phyloP scores from a whole-genome alignment of 495 filamentous ascomycete genomes.

The Annulohypoxylon moriforme region DNA sequence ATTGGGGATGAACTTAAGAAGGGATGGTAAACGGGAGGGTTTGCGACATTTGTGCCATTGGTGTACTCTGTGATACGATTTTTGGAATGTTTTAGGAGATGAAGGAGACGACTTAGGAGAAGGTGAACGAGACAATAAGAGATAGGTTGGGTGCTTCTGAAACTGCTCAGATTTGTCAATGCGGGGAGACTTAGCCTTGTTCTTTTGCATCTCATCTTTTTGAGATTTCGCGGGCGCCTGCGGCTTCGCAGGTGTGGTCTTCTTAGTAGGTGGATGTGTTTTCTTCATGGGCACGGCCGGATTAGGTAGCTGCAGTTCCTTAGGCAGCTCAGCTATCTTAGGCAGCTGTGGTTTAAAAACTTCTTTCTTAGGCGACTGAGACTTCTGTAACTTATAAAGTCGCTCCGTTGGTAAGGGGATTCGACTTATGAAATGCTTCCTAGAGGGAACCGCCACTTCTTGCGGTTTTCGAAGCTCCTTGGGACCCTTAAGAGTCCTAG shows the following conservation, averaged over 20 bases:
- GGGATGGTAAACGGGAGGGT: background rate
- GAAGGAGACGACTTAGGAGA: background rate
- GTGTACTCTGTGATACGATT: background rate
- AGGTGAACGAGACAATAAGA: background rate
- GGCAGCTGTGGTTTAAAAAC: background rate
- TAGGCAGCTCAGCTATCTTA: slow-evolving; percentile 10
- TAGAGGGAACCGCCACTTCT: background rate
- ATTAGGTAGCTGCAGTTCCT: slow-evolving; percentile 16
- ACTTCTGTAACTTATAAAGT: slow-evolving; percentile 12
- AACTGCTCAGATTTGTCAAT: slow-evolving; percentile 20
- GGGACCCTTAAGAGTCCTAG: slow-evolving; percentile 1
- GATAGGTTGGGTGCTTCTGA: background rate
- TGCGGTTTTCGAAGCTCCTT: slow-evolving; percentile 5
- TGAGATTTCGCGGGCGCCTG: slow-evolving; percentile 12
- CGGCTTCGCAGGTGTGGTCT: background rate
- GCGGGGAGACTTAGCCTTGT: background rate
- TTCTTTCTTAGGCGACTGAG: background rate
- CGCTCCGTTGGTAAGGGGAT: slow-evolving; percentile 22
- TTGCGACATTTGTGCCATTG: background rate
- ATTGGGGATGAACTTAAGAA: slow-evolving; percentile 13
- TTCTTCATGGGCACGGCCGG: slow-evolving; percentile 4
- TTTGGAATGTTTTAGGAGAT: background rate
- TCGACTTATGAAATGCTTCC: slow-evolving; percentile 5
- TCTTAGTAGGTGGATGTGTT: background rate
- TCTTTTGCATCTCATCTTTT: background rate